Evolutionary conservation across 208 protist species (phyloP), one percentile per base, ranked within the genome.

Genomic region (Entamoeba dispar): DNA sequence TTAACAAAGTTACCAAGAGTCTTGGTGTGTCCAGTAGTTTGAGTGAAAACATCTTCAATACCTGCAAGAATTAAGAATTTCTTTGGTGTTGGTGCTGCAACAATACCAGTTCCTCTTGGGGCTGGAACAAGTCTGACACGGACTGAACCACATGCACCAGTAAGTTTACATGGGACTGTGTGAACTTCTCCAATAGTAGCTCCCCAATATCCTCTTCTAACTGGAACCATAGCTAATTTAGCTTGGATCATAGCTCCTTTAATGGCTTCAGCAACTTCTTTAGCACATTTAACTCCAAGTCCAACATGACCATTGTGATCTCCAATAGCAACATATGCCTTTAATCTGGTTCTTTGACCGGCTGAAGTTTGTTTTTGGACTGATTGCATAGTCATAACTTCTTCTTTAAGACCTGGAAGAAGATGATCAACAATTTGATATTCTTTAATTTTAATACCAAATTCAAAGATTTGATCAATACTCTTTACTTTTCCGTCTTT

Each of bases 401-500:
- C 96, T 90, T 98, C 97, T 94, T 98, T 97, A 34, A 98, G 96
- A 49, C 94, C 49, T 47, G 92, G 92, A 93, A 99, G 96, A 96
- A 99, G 99, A 92, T 97, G 94, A 94, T 99, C 98, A 93, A 99
- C 96, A 95, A 99, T 99, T 97, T 99, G 97, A 95, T 97, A 96
- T 96, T 99, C 99, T 97, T 99, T 99, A 97, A 99, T 98, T 95
- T 98, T 98, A 91, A 99, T 96, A 90, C 98, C 99, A 97, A 98
- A 98, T 61, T 98, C 95, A 96, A 99, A 99, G 96, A 99, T 99
- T 94, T 99, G 96, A 95, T 99, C 98, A 57, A 99, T 95, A 14
- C 95, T 96, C 73, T 96, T 97, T 94, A 99, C 98, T 95, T 98
- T 98, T 69, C 97, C 96, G 12, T 51, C 92, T 55, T 96, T 95